These are phyloP conservation scores for Trichoderma brevicompactum DNA, from an alignment of 2,329 filamentous ascomycete genomes.

Conservation along the genomic window DNA sequence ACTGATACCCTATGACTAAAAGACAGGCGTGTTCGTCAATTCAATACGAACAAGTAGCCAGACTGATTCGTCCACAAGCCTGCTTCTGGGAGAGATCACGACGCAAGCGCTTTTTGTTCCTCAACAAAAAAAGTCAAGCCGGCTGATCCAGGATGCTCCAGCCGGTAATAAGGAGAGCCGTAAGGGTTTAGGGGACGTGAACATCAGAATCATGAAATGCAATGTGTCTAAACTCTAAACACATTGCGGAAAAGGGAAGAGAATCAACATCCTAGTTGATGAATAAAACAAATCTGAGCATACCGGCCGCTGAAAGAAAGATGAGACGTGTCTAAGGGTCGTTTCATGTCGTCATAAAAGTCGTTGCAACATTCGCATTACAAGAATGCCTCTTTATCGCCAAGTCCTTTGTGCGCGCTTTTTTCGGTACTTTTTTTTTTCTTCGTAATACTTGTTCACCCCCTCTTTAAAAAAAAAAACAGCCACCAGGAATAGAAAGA, in stretches of 20 bases:
- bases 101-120: background rate
- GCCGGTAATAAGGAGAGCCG: background rate
- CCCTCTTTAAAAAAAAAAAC: conserved; percentile 22
- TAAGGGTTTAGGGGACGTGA: background rate
- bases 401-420: conserved; percentile 20
- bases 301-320: conserved; percentile 8
- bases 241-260: conserved; percentile 3
- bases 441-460: conserved; percentile 13
- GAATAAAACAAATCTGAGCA: background rate
- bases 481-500: conserved; percentile 16
- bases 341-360: conserved; percentile 36
- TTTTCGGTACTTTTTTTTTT: conserved; percentile 25
- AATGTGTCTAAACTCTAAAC: conserved; percentile 14
- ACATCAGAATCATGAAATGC: conserved; percentile 13
- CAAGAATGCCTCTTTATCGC: conserved; percentile 22
- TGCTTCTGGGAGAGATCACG: background rate
- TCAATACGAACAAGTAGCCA: background rate
- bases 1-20: background rate
- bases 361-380: conserved; percentile 34
- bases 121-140: background rate
- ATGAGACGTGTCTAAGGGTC: conserved; percentile 30
- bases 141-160: background rate
- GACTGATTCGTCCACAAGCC: background rate
- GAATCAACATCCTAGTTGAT: conserved; percentile 17
- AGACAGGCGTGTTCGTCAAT: background rate